A percentile compares a stretch with the other conserved stretches of the same genome.
phyloP scores from a whole-genome alignment of 345 rosid species.

The Salix dunnii region DNA sequence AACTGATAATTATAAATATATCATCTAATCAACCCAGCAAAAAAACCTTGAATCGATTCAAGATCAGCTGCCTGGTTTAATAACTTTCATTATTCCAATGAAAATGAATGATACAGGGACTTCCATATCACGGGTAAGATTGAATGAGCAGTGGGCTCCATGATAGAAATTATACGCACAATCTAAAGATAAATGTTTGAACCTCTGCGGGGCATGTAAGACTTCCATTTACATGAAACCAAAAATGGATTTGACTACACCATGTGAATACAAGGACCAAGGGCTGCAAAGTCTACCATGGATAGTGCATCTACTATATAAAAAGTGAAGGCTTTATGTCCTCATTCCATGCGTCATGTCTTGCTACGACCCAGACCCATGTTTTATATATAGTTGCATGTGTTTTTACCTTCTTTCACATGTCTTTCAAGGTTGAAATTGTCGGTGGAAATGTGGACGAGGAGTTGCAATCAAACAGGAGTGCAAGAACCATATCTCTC shows the following conservation, averaged over 20 bases:
- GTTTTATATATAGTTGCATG: no score
- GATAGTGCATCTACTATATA: background rate
- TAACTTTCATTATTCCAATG: background rate
- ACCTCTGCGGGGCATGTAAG: background rate
- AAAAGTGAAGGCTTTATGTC: background rate
- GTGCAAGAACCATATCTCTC: no score
- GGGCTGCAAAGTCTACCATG: background rate
- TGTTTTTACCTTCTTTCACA: background rate
- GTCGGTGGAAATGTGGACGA: background rate
- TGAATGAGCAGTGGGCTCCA: constrained; percentile 1
- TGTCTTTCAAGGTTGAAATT: background rate
- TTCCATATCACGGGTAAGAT: no score
- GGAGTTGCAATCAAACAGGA: background rate
- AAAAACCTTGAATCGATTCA: no score
- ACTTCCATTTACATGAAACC: constrained; percentile 3
- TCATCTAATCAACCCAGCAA: no score
- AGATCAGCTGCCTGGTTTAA: no score
- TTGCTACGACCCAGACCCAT: no score
- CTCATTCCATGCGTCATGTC: background rate
- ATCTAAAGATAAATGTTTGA: background rate
- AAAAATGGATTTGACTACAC: background rate
- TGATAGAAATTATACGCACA: background rate
- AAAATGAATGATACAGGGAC: no score
- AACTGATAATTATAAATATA: no score
- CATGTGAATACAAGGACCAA: background rate